Base-by-base conservation (phyloP, 1,284 basidiomycete species). In the Dichomitus squalens region DNA sequence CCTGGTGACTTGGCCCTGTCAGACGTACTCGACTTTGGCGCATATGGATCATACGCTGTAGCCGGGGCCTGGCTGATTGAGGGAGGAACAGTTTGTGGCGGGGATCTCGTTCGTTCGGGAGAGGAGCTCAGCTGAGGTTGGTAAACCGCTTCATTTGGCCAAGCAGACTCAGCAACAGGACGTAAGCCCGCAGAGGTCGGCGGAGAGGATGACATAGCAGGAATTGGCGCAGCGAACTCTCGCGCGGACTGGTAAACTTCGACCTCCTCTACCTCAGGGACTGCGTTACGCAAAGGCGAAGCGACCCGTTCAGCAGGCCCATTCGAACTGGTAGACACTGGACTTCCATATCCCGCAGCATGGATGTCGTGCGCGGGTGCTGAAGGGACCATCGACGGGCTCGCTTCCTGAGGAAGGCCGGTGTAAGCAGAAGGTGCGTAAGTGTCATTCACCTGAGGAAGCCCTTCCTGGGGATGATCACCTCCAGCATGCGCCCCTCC, bases 1-100 rank as follows among this genome's bases (percentile, higher is more conserved):
- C 66, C 65, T 11, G 70, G 70, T 9, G 69, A 70, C 41, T 64
- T 68, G 7, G 66, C 55, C 44, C 66, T 56, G 25, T 65, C 64
- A 4, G 64, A 43, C 7, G 43, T 29, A 11, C 58, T 53, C 18
- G 50, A 50, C 33, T 46, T 60, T 12, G 58, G 62, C 8, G 52
- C 58, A 18, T 63, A 63, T 5, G 61, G 58, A 29, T 58, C 57
- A 16, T 55, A 51, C 14, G 64, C 47, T 9, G 57, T 50, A 11
- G 56, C n/a, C 6, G 49, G 12, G 33, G 60, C 40, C 7, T 52
- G 49, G 7, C 16, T 11, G 3, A 46, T 44, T 14, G 44, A 39
- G 2, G 48, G 55, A 20, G 57, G 57, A 16, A 50, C 46, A 47
- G 63, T 47, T 35, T 58, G 65, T 1, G 62, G 64, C 4, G 69